Base-by-base conservation (phyloP, 208 protist species). In the Trypanosoma avium region DNA sequence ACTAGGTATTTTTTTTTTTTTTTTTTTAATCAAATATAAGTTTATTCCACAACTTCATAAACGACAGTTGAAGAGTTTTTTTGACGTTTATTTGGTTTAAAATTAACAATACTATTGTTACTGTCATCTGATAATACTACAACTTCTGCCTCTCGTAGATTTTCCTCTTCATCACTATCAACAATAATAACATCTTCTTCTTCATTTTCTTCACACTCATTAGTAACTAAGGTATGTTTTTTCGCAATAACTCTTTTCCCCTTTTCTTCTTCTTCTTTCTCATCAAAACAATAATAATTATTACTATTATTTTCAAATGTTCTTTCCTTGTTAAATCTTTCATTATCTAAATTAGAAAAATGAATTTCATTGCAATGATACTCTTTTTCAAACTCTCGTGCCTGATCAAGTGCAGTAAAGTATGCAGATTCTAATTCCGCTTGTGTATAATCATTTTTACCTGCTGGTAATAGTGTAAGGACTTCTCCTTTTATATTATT, bases 401-500 rank as follows among this genome's bases (percentile, higher is more conserved):
- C 78, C 21, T 84, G 69, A 15, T 70, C 53, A 0, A 80, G 24
- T 17, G 75, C 77, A 0, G 82, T 85, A 64, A 73, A 85, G 55
- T 83, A 89, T 12, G 69, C 58, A 7, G 61, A 55, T 29, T 48
- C 33, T 26, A 57, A 30, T 54, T 70, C 59, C 33, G 4, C 48
- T n/a, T 32, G 27, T 22, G 64, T 4, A 27, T 52, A 52, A 45
- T 56, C 48, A n/a, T n/a, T n/a, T n/a, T n/a, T n/a, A 35, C 47
- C 35, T 17, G 47, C 15, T 10, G 45, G 47, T 32, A 78, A 29
- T 53, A 72, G 55, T 24, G 50, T 58, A 36, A 72, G 27, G 7
- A 72, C 66, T 38, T 72, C 66, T 2, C 63, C 63, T 27, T 53
- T 61, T 38, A 52, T 53, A 32, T 26, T 50, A 1, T 40, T 17